Base-by-base conservation (phyloP, 495 filamentous ascomycete species). In the Penicillium argentinense region DNA sequence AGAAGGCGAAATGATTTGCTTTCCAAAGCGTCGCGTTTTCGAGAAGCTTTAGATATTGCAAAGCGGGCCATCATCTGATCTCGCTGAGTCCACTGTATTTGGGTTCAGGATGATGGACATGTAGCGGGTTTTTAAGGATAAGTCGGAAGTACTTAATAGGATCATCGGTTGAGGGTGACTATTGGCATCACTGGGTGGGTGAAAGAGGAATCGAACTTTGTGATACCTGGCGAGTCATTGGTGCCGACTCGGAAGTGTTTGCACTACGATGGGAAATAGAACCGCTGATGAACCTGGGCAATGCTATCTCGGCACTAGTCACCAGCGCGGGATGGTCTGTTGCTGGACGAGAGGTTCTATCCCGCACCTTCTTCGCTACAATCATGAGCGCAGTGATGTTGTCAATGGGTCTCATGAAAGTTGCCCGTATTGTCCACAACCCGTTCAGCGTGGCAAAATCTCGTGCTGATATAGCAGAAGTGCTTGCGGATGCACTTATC, bases 171-270 rank as follows among this genome's bases (percentile, higher is more conserved):
- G 39, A 79, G 92, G 17, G 82, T 97, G 13, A 88, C 86, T 1
- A 81, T 98, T 52, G 84, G 86, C 24, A 81, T 97, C 33, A 82
- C 81, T 16, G 92, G 93, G 19, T 95, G 91, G 88, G 63, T 91
- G 8, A 86, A 79, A 1, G 74, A 83, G 17, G 77, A 83, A 46
- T 77, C 84, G 18, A 85, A 95, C 44, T 78, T 91, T 23, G 68
- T 78, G 16, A 68, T 77, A 26, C 86, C 88, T 98, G 93, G 93
- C 74, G 77, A 19, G 80, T 85, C 16, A 67, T 97, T 22, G 85
- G 83, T 3, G 61, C 71, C 9, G 72, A 81, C 39, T 82, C 79
- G 39, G 91, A 97, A 62, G 80, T 85, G 8, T 97, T 96, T 57
- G 88, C 83, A 3, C 75, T 97, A 19, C 80, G 86, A 32, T 97